Conservation (phyloP, 257 asterid genomes). For the Ilex aquifolium region DNA sequence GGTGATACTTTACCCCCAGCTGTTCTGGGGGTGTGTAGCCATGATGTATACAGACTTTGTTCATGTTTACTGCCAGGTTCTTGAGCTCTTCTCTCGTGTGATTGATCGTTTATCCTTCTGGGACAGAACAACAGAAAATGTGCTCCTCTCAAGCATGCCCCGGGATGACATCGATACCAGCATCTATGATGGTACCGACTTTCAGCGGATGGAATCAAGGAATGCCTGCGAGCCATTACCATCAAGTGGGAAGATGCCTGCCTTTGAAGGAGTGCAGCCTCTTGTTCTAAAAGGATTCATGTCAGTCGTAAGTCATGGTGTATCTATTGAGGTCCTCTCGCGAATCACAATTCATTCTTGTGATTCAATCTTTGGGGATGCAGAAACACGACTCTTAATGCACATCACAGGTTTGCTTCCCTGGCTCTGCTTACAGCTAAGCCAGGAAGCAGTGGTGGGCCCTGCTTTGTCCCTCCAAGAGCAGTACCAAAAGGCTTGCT, state of each 20-base stretch:
- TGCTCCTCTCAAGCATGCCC: slow-evolving; percentile 98
- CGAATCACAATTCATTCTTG: slow-evolving; percentile 93
- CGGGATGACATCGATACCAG: slow-evolving; percentile 71
- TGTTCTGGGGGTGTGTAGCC: slow-evolving; percentile 99
- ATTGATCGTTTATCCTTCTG: slow-evolving; percentile 87
- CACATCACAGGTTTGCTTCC: slow-evolving; percentile 95
- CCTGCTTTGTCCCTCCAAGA: slow-evolving; percentile 57
- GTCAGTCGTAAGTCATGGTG: slow-evolving; percentile 84
- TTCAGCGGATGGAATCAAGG: slow-evolving; percentile 64
- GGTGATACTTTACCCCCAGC: slow-evolving; percentile 95
- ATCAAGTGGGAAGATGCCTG: slow-evolving; percentile 62
- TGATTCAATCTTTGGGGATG: slow-evolving; percentile 87
- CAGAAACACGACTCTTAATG: slow-evolving; percentile 92
- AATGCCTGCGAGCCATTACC: slow-evolving; percentile 37
- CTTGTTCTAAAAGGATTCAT: slow-evolving; percentile 92
- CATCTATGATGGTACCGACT: slow-evolving; percentile 51
- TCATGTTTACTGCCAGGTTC: slow-evolving; percentile 96
- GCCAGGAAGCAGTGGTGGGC: slow-evolving; percentile 61
- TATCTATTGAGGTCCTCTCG: slow-evolving; percentile 85
- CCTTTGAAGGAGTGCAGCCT: slow-evolving; percentile 93
- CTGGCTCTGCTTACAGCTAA: slow-evolving; percentile 97
- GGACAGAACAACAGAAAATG: slow-evolving; percentile 94
- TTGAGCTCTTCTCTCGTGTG: slow-evolving; percentile 93
- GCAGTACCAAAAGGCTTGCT: slow-evolving; percentile 71
- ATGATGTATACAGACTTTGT: slow-evolving; percentile 98